Evolutionary conservation across 163 green algal species (phyloP).

Genomic region (Prototheca wickerhamii): DNA sequence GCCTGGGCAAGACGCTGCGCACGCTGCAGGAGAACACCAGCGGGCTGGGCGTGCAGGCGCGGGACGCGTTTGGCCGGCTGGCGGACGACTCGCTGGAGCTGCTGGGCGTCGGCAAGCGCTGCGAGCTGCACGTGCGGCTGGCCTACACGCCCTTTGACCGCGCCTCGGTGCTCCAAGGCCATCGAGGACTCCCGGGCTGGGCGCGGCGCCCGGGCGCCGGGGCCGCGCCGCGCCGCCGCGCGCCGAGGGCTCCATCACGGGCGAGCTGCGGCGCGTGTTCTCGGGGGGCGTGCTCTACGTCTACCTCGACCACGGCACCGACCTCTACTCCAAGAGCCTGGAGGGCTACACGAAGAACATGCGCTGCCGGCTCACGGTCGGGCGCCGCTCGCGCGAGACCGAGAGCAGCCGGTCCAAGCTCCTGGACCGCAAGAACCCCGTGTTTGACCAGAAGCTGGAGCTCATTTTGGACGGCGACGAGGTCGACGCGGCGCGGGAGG

Average conservation of each 20-base stretch:
- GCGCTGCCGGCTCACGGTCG: not conserved
- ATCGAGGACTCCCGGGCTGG: not conserved
- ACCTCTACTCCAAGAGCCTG: slow-evolving; percentile 3
- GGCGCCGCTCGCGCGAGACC: not conserved
- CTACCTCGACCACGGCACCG: slow-evolving; percentile 5
- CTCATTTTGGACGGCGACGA: slow-evolving; percentile 18
- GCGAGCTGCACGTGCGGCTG: slow-evolving; percentile 18
- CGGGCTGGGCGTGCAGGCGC: not conserved
- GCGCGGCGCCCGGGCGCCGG: not conserved
- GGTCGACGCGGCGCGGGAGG: slow-evolving; percentile 1
- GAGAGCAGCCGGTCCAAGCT: not conserved
- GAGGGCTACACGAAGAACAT: slow-evolving; percentile 12
- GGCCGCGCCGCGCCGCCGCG: not conserved
- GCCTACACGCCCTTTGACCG: not conserved
- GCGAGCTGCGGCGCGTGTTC: not conserved
- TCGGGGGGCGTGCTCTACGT: slow-evolving; percentile 19
- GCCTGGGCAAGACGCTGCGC: too few relatives aligned
- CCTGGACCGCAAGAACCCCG: slow-evolving; percentile 9
- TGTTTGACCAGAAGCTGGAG: slow-evolving; percentile 31
- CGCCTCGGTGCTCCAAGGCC: slow-evolving; percentile 4
- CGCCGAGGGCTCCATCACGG: not conserved
- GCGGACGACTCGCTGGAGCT: not conserved
- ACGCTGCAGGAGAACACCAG: not conserved
- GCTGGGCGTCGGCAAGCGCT: not conserved
- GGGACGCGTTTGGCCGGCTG: slow-evolving; percentile 4